Base-by-base conservation (phyloP, 2,329 filamentous ascomycete species). In the Stenocarpella maydis region DNA sequence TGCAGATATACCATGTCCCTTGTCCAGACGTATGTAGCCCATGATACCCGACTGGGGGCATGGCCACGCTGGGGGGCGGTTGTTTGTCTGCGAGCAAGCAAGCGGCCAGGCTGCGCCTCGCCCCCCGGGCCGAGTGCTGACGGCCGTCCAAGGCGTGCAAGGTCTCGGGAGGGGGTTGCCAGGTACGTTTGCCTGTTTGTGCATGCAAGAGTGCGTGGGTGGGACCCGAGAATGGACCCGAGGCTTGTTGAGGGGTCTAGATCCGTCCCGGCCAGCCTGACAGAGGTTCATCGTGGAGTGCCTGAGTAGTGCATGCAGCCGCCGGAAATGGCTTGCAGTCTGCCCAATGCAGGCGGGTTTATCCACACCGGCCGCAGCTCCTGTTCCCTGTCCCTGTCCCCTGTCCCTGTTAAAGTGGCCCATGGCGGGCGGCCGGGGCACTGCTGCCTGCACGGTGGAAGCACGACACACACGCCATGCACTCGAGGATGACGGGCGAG, bases 271-370 rank as follows among this genome's bases (percentile, higher is more conserved):
- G 31, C n/a, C n/a, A 47, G 12, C 47, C 2, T 61, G 55, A 21
- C 17, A 60, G 8, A 21, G 21, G 43, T 19, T 41, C 45, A 31
- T 67, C 53, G 9, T n/a, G n/a, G n/a, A n/a, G n/a, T n/a, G n/a
- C n/a, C n/a, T n/a, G n/a, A n/a, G n/a, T n/a, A 34, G 21, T 31
- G 31, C n/a, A 47, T 60, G 63, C 68, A 67, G 64, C 21, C 26
- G 64, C 21, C 26, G 31, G 41, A 55, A 55, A 70, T 67, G 68
- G 68, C 64, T 67, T 64, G 68, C 68, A 68, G 47, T 43, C 34
- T 26, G 68, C 64, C 68, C 65, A 49, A 58, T 60, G 28, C 45
- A 26, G 49, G 17, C 8, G 17, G 12, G 8, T 60, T 68, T 68
- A 58, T 55, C 41, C 65, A 69, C 68, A 45, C 50, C n/a, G 39